Base-by-base conservation (phyloP, 768 basidiomycete species). In the Naganishia friedmannii region DNA sequence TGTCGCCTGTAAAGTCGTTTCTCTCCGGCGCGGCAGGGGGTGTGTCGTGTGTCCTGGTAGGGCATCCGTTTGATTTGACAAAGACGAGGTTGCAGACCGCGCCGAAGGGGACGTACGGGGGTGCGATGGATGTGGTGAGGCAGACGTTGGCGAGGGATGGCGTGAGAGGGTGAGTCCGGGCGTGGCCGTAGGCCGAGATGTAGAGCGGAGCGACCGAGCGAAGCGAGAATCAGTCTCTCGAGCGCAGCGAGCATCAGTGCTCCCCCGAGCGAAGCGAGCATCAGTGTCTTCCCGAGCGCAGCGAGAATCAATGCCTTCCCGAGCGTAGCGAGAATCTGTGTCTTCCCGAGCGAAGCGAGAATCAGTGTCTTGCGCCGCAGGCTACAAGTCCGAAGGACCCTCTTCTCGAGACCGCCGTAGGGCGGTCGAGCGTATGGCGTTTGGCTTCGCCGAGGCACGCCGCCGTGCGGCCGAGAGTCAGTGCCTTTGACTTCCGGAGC, bases 1-100 rank as follows among this genome's bases (percentile, higher is more conserved):
- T 77, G 1, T 75, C 77, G 28, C 77, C 78, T 3, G 74, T 86
- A 73, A 98, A 96, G 82, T 87, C 92, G 3, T 98, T 99, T 83
- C 84, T 95, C 66, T 87, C 93, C 37, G 96, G 96, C 74, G 96
- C 96, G 46, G 89, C 91, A 74, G 96, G 96, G 71, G 96, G 96
- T 73, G 84, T 88, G 66, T 84, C 87, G 72, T 90, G 90, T 37
- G 94, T 96, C 17, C 85, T 95, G 29, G 93, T 96, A 72, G 95
- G 96, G 0, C 96, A 99, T 78, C 96, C 96, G 10, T 99, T 98
- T 79, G 96, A 99, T 83, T 83, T 98, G 77, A 96, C 92, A 70
- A 82, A 82, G 73, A 79, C 78, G 32, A 68, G 95, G 53, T 81
- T 99, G 71, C 96, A 99, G 82, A 98, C 96, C 6, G 95, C 96